Evolutionary conservation across 495 filamentous ascomycete genomes (phyloP).

Genomic region (Corynascus novoguineensis): DNA sequence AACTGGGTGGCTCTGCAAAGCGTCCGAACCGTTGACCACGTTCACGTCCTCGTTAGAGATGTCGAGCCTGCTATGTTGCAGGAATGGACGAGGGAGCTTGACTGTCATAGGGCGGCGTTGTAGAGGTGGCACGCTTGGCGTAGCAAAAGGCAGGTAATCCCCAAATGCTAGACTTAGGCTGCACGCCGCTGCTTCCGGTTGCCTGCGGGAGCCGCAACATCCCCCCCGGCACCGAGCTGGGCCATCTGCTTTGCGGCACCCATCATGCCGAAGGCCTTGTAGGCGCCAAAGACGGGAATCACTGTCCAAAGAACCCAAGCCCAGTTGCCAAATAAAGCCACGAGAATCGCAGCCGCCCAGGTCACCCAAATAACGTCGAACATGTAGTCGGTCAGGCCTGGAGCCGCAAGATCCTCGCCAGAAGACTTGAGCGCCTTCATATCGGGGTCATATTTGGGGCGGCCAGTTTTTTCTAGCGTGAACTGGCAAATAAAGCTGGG

Average conservation of each 20-base stretch:
- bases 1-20: slow-evolving; percentile 89
- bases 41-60: slow-evolving; percentile 57
- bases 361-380: slow-evolving; percentile 95
- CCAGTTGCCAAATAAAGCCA: slow-evolving; percentile 64
- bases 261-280: slow-evolving; percentile 61
- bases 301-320: slow-evolving; percentile 70
- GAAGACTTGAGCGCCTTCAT: slow-evolving; percentile 64
- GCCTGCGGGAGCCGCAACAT: slow-evolving; percentile 29
- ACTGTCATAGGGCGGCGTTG: slow-evolving; percentile 29
- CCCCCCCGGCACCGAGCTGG: slow-evolving; percentile 25
- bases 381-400: slow-evolving; percentile 93
- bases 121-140: slow-evolving; percentile 10
- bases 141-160: background rate
- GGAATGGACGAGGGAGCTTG: slow-evolving; percentile 52
- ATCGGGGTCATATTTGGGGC: slow-evolving; percentile 59
- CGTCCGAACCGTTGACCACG: slow-evolving; percentile 70
- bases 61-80: slow-evolving; percentile 53
- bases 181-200: slow-evolving; percentile 49
- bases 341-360: slow-evolving; percentile 61
- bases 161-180: slow-evolving; percentile 20
- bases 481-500: slow-evolving; percentile 75
- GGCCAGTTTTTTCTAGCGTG: slow-evolving; percentile 74
- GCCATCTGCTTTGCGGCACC: slow-evolving; percentile 63
- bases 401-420: slow-evolving; percentile 84
- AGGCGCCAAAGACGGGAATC: slow-evolving; percentile 64